phyloP scores from a whole-genome alignment of 2,329 filamentous ascomycete species.

The Rosellinia necatrix region DNA sequence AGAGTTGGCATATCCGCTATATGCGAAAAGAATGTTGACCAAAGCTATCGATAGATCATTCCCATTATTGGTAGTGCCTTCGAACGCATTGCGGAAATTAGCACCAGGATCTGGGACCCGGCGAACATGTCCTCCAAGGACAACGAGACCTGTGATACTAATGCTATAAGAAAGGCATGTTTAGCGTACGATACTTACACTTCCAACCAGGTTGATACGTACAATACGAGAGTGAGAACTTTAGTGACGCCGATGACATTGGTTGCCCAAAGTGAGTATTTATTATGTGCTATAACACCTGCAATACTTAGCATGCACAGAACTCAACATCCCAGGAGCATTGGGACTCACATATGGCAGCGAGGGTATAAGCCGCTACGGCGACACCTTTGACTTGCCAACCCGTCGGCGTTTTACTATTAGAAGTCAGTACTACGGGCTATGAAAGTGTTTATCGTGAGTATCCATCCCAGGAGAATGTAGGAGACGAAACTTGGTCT shows the following conservation, averaged over 20 bases:
- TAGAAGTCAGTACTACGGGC: not conserved
- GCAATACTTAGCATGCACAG: not conserved
- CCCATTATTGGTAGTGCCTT: conserved; percentile 49
- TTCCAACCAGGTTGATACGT: not conserved
- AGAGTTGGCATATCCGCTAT: conserved; percentile 61
- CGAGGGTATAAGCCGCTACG: conserved; percentile 64
- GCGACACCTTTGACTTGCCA: conserved; percentile 73
- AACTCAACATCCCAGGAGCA: not conserved
- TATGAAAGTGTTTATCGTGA: not conserved
- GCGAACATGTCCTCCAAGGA: conserved; percentile 60
- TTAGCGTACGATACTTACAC: not conserved
- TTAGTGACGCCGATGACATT: conserved; percentile 65
- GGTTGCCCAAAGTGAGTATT: conserved; percentile 58
- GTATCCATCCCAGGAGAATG: not conserved
- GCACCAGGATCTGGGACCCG: conserved; percentile 53
- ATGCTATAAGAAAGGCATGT: conserved; percentile 41
- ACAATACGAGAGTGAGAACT: conserved; percentile 64
- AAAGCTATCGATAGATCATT: conserved; percentile 61
- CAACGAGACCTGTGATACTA: conserved; percentile 63
- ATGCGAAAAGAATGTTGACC: conserved; percentile 63
- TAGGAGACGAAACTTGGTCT: too few species aligned
- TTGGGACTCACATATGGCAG: conserved; percentile 54
- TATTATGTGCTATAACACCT: conserved; percentile 58
- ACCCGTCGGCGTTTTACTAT: conserved; percentile 46
- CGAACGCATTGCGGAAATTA: conserved; percentile 62